phyloP scores from a whole-genome alignment of 2,329 filamentous ascomycete genomes.

The Alternaria sp. region DNA sequence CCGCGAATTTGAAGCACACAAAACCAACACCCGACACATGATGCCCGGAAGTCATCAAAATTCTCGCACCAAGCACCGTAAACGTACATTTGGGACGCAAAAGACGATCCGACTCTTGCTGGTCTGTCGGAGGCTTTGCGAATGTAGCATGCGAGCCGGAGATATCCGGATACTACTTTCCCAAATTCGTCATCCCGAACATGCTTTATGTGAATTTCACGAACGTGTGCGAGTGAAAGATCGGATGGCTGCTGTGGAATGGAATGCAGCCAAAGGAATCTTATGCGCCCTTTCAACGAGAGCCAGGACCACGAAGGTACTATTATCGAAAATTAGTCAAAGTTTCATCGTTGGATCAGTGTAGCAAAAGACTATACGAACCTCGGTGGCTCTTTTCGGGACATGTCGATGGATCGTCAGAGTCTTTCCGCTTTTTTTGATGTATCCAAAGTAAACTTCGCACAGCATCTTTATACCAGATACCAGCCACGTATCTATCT shows the following conservation, averaged over 20 bases:
- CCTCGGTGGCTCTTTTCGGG: no score
- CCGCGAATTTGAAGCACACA: not conserved
- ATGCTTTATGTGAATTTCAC: fast-evolving
- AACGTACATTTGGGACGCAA: no score
- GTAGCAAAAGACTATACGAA: no score
- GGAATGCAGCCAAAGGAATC: fast-evolving
- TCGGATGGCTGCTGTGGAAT: fast-evolving
- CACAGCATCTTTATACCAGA: not conserved
- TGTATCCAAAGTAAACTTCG: not conserved
- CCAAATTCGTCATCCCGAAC: not conserved
- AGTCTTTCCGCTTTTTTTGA: no score
- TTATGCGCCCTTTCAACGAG: not conserved
- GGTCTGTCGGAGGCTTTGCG: not conserved
- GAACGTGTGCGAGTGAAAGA: fast-evolving
- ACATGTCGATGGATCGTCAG: no score
- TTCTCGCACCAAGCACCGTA: no score
- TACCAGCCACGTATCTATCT: not conserved
- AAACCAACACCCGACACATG: fast-evolving
- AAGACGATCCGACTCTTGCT: no score
- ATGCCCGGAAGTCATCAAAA: fast-evolving
- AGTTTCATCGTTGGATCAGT: fast-evolving
- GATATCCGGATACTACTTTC: not conserved
- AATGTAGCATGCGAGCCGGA: not conserved
- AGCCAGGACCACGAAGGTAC: not conserved
- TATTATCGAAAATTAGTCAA: not conserved